Conservation (phyloP, 2,329 filamentous ascomycete genomes). For the Colletotrichum navitas region DNA sequence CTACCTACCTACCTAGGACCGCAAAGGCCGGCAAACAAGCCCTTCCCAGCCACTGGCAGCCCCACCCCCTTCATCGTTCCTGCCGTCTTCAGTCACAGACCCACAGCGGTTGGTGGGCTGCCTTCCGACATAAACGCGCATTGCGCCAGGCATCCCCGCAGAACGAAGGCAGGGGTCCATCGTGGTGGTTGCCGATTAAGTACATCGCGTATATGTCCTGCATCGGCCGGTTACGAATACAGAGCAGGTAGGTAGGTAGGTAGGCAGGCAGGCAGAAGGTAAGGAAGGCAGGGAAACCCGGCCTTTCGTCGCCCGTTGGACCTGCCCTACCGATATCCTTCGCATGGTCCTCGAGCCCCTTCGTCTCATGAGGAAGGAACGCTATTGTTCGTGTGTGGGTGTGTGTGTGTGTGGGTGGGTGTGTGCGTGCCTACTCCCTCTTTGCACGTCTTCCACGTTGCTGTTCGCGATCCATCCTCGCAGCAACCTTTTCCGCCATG, state of each 20-base stretch:
- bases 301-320: no score
- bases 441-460: no score
- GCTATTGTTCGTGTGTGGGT: background rate
- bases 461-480: background rate
- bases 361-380: constrained; percentile 24
- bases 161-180: constrained; percentile 1
- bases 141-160: constrained; percentile 40
- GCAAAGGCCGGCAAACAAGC: constrained; percentile 30
- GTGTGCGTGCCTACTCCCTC: no score
- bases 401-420: no score
- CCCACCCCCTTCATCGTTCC: constrained; percentile 10
- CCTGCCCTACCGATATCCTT: constrained; percentile 11
- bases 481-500: background rate
- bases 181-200: background rate
- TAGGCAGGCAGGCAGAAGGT: no score
- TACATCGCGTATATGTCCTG: background rate
- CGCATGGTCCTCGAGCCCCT: constrained; percentile 11
- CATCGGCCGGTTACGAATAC: background rate
- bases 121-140: constrained; percentile 41
- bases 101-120: constrained; percentile 5
- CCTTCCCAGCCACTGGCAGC: constrained; percentile 35
- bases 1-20: background rate
- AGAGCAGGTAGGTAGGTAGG: no score
- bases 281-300: no score
- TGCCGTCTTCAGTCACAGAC: constrained; percentile 6